Evolutionary conservation across 2,329 filamentous ascomycete genomes (phyloP).

Genomic region (Lachnellula cervina): DNA sequence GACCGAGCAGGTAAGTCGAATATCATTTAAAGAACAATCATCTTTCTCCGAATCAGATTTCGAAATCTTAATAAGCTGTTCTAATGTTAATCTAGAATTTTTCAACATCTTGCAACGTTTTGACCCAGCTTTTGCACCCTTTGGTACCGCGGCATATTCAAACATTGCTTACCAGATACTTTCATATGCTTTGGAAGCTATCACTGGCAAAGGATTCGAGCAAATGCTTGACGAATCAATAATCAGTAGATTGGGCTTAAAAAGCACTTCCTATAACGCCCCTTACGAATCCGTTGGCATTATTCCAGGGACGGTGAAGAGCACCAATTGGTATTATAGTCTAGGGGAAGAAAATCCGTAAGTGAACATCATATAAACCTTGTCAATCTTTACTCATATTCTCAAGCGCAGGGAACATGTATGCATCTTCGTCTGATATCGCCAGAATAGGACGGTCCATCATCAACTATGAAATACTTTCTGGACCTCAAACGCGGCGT

Average conservation of each 20-base stretch:
- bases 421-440: constrained; percentile 40
- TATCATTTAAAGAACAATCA: neutral
- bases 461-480: constrained; percentile 38
- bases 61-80: no score
- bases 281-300: constrained; percentile 1
- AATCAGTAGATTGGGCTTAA: neutral
- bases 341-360: constrained; percentile 6
- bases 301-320: neutral
- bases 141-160: neutral
- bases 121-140: constrained; percentile 2
- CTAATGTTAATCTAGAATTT: neutral
- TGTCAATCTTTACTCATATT: neutral
- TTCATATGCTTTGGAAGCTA: constrained; percentile 2
- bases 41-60: no score
- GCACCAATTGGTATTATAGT: neutral
- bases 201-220: constrained; percentile 1
- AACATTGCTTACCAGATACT: constrained; percentile 5
- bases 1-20: constrained; percentile 1
- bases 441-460: constrained; percentile 40
- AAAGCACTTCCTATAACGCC: neutral
- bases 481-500: constrained; percentile 4
- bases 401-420: constrained; percentile 34
- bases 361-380: neutral
- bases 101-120: neutral
- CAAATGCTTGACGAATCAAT: neutral